Percentiles rank a stretch among this genome's conserved stretches.
Evolutionary conservation across 352 stramenopile species (phyloP).

Genomic region (Aphanomyces invadans): DNA sequence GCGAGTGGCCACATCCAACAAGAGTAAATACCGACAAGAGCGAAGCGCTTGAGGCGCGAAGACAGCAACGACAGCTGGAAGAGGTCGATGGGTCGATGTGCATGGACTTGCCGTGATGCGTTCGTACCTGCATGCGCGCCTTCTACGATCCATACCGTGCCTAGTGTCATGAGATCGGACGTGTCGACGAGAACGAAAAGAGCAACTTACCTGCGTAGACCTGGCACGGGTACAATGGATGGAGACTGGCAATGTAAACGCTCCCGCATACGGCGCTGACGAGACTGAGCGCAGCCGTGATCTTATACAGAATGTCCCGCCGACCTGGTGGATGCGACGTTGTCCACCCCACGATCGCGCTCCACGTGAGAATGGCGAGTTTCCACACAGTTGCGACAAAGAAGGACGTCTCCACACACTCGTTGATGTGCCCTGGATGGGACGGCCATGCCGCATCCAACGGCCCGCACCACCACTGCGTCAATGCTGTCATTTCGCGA

Average conservation of each 20-base stretch:
- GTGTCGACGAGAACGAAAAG: too few relatives aligned
- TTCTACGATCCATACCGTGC: constrained; percentile 16
- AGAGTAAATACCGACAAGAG: background rate
- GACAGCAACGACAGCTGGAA: background rate
- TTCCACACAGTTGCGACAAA: background rate
- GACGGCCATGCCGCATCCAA: background rate
- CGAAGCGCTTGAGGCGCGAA: background rate
- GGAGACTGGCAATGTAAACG: background rate
- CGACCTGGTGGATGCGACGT: background rate
- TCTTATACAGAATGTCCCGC: background rate
- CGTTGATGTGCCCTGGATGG: background rate
- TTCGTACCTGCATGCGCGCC: constrained; percentile 14
- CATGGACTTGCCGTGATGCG: background rate
- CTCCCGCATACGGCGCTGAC: background rate
- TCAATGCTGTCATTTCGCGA: background rate
- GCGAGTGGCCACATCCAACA: background rate
- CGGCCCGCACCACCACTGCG: background rate
- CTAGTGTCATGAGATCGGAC: background rate
- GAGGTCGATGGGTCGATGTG: too few relatives aligned
- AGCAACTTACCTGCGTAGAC: constrained; percentile 22
- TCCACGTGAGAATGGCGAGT: background rate
- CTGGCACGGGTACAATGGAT: constrained; percentile 10
- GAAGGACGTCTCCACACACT: background rate
- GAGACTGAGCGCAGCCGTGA: background rate
- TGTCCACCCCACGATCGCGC: background rate